Base-by-base conservation (phyloP, 805 yeast genomes). In the Candida oleophila region DNA sequence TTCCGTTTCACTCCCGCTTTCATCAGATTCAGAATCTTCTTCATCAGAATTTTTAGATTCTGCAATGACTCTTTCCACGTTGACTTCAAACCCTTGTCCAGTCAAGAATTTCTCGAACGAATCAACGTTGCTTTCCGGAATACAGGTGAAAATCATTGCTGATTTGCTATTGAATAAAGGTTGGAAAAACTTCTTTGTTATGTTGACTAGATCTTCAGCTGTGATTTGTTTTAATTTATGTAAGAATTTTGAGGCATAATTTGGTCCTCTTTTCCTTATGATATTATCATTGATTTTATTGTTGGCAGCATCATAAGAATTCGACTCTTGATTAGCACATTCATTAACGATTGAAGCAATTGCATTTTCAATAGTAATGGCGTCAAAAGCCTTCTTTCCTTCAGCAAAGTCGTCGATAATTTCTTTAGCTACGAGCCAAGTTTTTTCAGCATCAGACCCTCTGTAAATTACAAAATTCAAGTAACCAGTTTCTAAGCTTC, bases 401-500 rank as follows among this genome's bases (percentile, higher is more conserved):
- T 60, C 55, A 1, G 83, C 85, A 55, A 75, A 80, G 34, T 78
- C 83, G 2, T 70, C 66, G 7, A 90, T 85, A 43, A 89, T 83
- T 33, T 77, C 66, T 52, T 80, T 80, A 3, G 89, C 90, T 21
- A 80, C 85, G 22, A 66, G 62, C 67, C 78, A 79, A 4, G 86
- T 85, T 51, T 82, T 80, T 45, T 79, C 72, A 1, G 87, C 81
- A 63, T 94, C 97, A 1, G 96, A 80, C 12, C 95, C 96, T 51
- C 97, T 78, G 57, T 88, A 87, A 16, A 92, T 76, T 40, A 74
- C 76, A 56, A 84, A 88, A 3, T 75, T 73, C 51, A 92, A 64
- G 44, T 76, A 79, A 3, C 95, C 92, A 36, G 79, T 68, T 54
- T 89, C 96, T 11, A 79, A 59, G 50, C 77, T 76, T 41, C 80